These are phyloP conservation scores for Kwoniella newhampshirensis DNA, from an alignment of 768 basidiomycete genomes.

Conservation along the genomic window DNA sequence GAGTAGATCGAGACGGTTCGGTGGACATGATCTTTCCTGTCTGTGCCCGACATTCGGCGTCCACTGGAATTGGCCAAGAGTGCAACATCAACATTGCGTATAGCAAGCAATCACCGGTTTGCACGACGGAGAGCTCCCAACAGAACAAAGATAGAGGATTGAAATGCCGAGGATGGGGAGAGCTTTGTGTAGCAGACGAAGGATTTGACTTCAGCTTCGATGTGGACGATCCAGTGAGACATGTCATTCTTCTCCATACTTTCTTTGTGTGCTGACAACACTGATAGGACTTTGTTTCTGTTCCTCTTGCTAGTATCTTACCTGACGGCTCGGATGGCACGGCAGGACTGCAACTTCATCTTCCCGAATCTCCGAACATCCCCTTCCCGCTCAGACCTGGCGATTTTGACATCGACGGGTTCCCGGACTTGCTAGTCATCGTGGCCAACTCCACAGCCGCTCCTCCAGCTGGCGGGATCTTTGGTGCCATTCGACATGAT, in stretches of 20 bases:
- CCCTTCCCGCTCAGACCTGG: constrained; percentile 79
- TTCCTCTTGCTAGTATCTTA: constrained; percentile 66
- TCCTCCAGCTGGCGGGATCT: constrained; percentile 54
- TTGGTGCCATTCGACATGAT: constrained; percentile 31
- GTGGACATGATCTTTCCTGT: constrained; percentile 92
- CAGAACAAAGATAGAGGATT: constrained; percentile 59
- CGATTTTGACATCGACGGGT: constrained; percentile 90
- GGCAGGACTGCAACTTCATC: constrained; percentile 61
- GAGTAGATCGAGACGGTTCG: constrained; percentile 82
- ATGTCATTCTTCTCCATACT: not conserved
- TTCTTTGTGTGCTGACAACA: not conserved
- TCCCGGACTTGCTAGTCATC: constrained; percentile 77
- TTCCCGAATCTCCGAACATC: constrained; percentile 68
- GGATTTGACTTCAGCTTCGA: constrained; percentile 74
- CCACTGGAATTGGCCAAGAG: constrained; percentile 68
- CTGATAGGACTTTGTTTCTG: constrained; percentile 64
- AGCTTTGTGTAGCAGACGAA: constrained; percentile 78
- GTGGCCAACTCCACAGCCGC: constrained; percentile 54
- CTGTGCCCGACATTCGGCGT: constrained; percentile 68
- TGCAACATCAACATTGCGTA: constrained; percentile 90
- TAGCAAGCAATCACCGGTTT: constrained; percentile 84
- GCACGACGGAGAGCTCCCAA: constrained; percentile 62
- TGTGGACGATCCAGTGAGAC: constrained; percentile 49
- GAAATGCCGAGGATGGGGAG: constrained; percentile 71
- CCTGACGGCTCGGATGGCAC: constrained; percentile 42